These are phyloP conservation scores for Arbutus unedo DNA, from an alignment of 148 eudicot species.

Conservation along the genomic window DNA sequence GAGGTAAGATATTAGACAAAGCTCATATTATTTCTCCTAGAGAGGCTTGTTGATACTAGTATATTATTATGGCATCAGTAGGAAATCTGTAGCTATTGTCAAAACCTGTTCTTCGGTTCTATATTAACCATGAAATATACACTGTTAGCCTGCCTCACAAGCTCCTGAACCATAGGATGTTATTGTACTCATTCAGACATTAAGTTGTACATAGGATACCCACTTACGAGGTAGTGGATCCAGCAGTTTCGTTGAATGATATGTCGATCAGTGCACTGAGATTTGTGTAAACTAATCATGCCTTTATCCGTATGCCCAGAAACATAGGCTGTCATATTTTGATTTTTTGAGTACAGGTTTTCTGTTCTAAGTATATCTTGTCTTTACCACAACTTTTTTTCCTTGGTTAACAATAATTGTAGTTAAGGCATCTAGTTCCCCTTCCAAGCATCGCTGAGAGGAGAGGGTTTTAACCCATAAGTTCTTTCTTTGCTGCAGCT, in stretches of 20 bases:
- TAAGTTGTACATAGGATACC: background rate
- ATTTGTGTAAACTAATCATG: too few species aligned
- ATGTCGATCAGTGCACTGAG: background rate
- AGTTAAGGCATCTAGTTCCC: too few species aligned
- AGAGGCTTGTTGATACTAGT: background rate
- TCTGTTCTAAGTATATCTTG: too few species aligned
- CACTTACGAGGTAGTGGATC: background rate
- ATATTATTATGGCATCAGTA: background rate
- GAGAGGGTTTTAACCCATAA: background rate
- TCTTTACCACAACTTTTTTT: too few species aligned
- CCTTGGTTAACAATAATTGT: too few species aligned
- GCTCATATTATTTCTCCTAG: background rate
- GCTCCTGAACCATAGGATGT: background rate
- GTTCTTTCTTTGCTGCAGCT: background rate
- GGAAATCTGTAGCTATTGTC: background rate
- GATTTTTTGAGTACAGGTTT: too few species aligned
- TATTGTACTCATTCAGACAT: background rate
- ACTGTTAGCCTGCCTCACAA: background rate
- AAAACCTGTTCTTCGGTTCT: background rate
- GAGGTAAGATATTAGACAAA: constrained; percentile 35
- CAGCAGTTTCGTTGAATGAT: background rate
- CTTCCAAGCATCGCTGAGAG: too few species aligned
- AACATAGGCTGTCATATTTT: too few species aligned
- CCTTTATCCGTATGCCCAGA: too few species aligned
- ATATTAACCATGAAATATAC: background rate